These are phyloP conservation scores for Clonostachys byssicola DNA, from an alignment of 2,329 filamentous ascomycete genomes.

Conservation along the genomic window DNA sequence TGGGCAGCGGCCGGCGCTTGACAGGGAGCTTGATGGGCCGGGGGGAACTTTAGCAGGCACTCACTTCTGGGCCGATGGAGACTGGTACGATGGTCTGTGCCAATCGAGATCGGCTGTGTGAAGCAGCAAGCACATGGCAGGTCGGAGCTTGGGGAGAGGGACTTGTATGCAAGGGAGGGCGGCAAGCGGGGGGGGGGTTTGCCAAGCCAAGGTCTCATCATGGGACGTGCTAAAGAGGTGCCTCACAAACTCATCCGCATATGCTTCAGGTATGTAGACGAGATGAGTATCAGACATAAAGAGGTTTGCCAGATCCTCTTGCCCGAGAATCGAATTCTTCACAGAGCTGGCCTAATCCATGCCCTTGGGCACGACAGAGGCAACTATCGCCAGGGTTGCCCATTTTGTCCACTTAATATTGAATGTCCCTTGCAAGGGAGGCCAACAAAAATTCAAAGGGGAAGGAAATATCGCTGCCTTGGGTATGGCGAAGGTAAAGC, in stretches of 20 bases:
- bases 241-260: not conserved
- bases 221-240: slow-evolving; percentile 5
- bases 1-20: not conserved
- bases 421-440: no score
- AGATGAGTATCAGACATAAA: slow-evolving; percentile 34
- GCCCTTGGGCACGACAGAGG: no score
- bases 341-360: not conserved
- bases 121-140: slow-evolving; percentile 28
- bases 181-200: slow-evolving; percentile 9
- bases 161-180: slow-evolving; percentile 24
- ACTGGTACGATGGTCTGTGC: slow-evolving; percentile 15
- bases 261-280: slow-evolving; percentile 27
- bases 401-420: no score
- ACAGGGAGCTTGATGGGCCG: not conserved
- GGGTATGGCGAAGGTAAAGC: no score
- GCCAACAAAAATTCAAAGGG: no score
- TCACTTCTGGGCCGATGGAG: slow-evolving; percentile 11
- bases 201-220: slow-evolving; percentile 12
- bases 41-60: slow-evolving; percentile 4
- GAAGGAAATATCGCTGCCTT: no score
- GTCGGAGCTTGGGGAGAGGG: slow-evolving; percentile 5
- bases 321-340: slow-evolving; percentile 3
- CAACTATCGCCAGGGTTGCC: no score
- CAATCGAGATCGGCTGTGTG: slow-evolving; percentile 17
- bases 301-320: not conserved